Conservation (phyloP, 2,329 filamentous ascomycete genomes). For the Mariannaea sp. region DNA sequence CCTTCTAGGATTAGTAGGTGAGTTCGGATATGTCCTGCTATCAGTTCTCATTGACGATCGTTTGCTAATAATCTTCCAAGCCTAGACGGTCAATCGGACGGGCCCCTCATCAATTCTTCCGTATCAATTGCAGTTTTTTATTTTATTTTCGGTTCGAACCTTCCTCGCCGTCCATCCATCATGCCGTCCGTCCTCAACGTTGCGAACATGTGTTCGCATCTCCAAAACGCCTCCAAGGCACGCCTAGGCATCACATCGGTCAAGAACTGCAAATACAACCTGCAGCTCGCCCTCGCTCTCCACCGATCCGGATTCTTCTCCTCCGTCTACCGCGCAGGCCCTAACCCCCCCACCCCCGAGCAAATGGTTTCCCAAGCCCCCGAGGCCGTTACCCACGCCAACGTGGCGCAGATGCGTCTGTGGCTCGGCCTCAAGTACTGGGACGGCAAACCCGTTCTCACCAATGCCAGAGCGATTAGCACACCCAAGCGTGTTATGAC, state of each 20-base stretch:
- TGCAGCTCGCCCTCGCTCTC: constrained; percentile 74
- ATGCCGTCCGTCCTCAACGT: constrained; percentile 68
- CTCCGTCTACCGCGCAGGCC: constrained; percentile 73
- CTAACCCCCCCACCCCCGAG: constrained; percentile 56
- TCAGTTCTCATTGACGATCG: background rate
- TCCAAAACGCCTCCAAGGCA: constrained; percentile 87
- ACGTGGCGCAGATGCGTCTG: constrained; percentile 74
- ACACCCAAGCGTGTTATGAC: constrained; percentile 76
- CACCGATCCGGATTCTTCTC: constrained; percentile 84
- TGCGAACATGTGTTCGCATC: constrained; percentile 82
- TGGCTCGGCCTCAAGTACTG: constrained; percentile 94
- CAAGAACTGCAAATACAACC: constrained; percentile 79
- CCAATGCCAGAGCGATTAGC: constrained; percentile 67
- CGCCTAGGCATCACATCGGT: constrained; percentile 84
- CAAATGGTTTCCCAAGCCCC: constrained; percentile 53
- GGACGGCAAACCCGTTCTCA: constrained; percentile 79
- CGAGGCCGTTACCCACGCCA: constrained; percentile 67
- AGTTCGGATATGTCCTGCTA: constrained; percentile 4
- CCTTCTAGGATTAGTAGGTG: constrained; percentile 18
- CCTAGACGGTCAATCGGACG: constrained; percentile 8
- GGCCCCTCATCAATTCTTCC: background rate
- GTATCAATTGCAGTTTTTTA: background rate
- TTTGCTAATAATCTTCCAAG: constrained; percentile 14
- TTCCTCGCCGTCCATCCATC: constrained; percentile 16
- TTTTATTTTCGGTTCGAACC: background rate